Evolutionary conservation across 305 asterid genomes (phyloP).

Genomic region (Fraxinus latifolia): DNA sequence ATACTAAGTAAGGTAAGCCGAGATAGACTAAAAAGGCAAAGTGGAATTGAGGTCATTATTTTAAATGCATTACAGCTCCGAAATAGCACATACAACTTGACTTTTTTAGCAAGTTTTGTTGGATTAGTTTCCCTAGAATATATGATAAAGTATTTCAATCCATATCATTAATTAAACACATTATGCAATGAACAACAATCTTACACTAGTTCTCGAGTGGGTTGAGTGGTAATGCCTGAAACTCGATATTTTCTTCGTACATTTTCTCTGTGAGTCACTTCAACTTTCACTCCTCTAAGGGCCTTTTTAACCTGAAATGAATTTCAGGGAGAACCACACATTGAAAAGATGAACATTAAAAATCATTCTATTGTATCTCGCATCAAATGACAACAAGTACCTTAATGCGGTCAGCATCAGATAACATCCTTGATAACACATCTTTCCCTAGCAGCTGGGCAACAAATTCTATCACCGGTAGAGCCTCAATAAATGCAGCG

Average conservation of each 20-base stretch:
- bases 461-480: conserved; percentile 91
- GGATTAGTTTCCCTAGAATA: background rate
- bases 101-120: background rate
- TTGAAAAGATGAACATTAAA: conserved; percentile 1
- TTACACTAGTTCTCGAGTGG: conserved; percentile 93
- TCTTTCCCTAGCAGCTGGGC: conserved; percentile 90
- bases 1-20: background rate
- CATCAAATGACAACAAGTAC: conserved; percentile 26
- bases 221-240: conserved; percentile 88
- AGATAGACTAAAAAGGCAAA: background rate
- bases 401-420: conserved; percentile 91
- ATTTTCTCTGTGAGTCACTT: conserved; percentile 91
- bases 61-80: background rate
- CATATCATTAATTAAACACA: background rate
- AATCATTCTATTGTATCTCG: background rate
- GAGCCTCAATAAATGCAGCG: conserved; percentile 95
- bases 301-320: conserved; percentile 82
- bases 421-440: conserved; percentile 74
- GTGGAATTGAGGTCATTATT: background rate
- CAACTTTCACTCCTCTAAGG: conserved; percentile 95
- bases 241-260: conserved; percentile 93
- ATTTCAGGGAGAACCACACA: background rate
- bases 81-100: background rate
- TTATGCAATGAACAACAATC: conserved; percentile 22
- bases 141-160: background rate